Evolutionary conservation across 129 eudicot species (phyloP), one percentile per base, ranked within the genome.

Genomic region (Tagetes patula): DNA sequence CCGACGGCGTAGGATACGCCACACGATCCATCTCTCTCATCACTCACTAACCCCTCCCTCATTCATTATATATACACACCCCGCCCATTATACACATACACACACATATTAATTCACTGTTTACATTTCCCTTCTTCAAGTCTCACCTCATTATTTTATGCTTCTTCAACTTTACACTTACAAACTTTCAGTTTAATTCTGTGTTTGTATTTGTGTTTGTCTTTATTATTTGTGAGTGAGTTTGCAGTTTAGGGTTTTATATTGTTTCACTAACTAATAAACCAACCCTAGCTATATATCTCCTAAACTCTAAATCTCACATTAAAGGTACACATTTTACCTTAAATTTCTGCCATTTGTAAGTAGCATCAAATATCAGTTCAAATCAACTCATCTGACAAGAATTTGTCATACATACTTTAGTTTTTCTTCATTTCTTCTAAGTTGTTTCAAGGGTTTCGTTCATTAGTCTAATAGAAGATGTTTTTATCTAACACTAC

Each of bases 1-100:
- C 82, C 68, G 14, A 78, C 73, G 68, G 74, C 63, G 7, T n/a
- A 67, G 42, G 27, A 43, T 69, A 20, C 75, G 69, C 68, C 75
- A 68, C 81, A 37, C 41, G 13, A 43, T 10, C 78, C 36, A 31
- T 56, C 75, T 34, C 61, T 20, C 13, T 59, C 65, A 59, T 69
- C 71, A 33, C 34, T 45, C 8, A 20, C 27, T 20, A 20, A 20
- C 27, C 27, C 10, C n/a, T 33, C 9, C 14, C 34, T 50, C 42
- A 36, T 47, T 58, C 42, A 33, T 11, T 27, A 59, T 75, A 66
- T 64, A 72, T 62, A 50, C 41, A 14, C 6, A 52, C 1, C 58
- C 12, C 10, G 43, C 32, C 11, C 27, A 62, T 73, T 32, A 70
- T 32, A 49, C 31, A 55, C 33, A 73, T 33, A 45, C 70, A 13